A percentile compares a stretch with the other conserved stretches of the same genome.
Evolutionary conservation across 805 yeast species (phyloP).

Genomic region (Candida montana): DNA sequence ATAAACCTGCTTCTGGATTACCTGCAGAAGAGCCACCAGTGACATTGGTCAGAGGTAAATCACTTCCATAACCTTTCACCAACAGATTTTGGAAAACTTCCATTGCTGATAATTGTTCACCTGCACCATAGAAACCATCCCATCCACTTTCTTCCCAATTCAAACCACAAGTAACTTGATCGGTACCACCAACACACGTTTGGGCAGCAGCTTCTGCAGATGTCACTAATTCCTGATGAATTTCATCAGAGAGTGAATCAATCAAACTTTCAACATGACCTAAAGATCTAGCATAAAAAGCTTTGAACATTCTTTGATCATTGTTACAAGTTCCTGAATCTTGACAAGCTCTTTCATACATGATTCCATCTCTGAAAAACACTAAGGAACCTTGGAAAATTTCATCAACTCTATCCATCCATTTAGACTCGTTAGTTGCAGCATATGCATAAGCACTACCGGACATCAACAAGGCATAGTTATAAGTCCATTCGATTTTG

Average conservation of each 20-base stretch:
- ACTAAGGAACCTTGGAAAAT: conserved; percentile 41
- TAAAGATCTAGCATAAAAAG: conserved; percentile 61
- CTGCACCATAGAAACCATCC: conserved; percentile 68
- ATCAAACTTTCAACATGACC: conserved; percentile 52
- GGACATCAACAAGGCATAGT: conserved; percentile 59
- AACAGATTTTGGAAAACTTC: conserved; percentile 54
- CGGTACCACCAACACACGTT: conserved; percentile 69
- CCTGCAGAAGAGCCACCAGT: conserved; percentile 55
- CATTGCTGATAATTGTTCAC: conserved; percentile 73
- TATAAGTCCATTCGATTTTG: conserved; percentile 58
- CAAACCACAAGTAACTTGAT: conserved; percentile 71
- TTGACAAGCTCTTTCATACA: conserved; percentile 63
- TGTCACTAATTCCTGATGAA: conserved; percentile 36
- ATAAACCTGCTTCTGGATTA: conserved; percentile 46
- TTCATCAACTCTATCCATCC: conserved; percentile 44
- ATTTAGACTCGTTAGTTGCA: conserved; percentile 44
- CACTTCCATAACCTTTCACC: conserved; percentile 31
- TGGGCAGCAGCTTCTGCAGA: conserved; percentile 66
- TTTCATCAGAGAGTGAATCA: conserved; percentile 39
- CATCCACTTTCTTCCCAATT: conserved; percentile 55
- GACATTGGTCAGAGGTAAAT: conserved; percentile 42
- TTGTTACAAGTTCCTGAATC: conserved; percentile 47
- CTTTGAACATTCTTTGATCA: conserved; percentile 72
- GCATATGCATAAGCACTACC: conserved; percentile 71
- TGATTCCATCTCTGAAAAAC: conserved; percentile 44